Evolutionary conservation across 2,329 filamentous ascomycete genomes (phyloP).

Genomic region (Emericellopsis atlantica): DNA sequence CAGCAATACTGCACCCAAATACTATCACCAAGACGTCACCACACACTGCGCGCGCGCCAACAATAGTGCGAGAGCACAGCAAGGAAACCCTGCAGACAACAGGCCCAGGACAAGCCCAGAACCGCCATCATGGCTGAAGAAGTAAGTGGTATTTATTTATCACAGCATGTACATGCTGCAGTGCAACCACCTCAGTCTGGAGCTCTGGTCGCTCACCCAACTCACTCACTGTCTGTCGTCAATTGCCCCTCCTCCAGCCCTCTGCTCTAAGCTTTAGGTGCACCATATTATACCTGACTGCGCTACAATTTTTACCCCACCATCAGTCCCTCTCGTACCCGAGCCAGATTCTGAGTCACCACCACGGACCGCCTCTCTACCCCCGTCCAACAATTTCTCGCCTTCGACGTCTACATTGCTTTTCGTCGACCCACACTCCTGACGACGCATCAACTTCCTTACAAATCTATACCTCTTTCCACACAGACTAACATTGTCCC

Average conservation of each 20-base stretch:
- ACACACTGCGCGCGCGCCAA: too few relatives aligned
- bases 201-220: too few relatives aligned
- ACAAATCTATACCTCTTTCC: neutral
- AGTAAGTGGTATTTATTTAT: neutral
- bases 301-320: slow-evolving; percentile 5
- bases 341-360: slow-evolving; percentile 1
- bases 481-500: neutral
- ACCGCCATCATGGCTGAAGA: neutral
- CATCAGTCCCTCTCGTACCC: neutral
- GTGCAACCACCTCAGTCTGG: too few relatives aligned
- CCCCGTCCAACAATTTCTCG: slow-evolving; percentile 4
- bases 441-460: neutral
- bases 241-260: slow-evolving; percentile 1
- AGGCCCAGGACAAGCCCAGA: neutral
- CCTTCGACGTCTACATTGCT: neutral
- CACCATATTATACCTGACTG: neutral
- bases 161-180: too few relatives aligned
- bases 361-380: slow-evolving; percentile 1
- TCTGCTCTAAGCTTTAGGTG: neutral
- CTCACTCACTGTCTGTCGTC: slow-evolving; percentile 2
- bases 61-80: too few relatives aligned
- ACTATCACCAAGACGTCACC: too few relatives aligned
- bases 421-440: slow-evolving; percentile 3
- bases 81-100: too few relatives aligned
- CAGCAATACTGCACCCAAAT: too few relatives aligned